phyloP scores from a whole-genome alignment of 768 basidiomycete genomes.

The Tremella yokohamensis region DNA sequence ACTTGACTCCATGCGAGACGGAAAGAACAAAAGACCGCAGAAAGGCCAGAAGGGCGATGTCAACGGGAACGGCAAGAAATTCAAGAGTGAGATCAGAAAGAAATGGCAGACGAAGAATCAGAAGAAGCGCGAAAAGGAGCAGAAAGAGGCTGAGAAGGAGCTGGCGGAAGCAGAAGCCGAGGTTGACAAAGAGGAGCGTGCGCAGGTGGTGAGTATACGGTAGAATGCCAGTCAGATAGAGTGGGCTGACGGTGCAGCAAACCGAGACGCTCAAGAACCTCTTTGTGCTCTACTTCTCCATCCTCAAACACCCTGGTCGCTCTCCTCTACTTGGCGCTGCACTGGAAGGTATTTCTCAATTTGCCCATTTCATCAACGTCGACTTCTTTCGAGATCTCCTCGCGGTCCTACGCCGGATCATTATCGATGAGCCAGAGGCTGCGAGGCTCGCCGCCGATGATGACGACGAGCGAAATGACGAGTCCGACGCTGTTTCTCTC shows the following conservation, averaged over 20 bases:
- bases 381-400: conserved; percentile 98
- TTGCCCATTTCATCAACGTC: conserved; percentile 93
- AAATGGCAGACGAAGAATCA: conserved; percentile 90
- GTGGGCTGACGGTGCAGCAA: conserved; percentile 59
- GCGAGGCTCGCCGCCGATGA: conserved; percentile 50
- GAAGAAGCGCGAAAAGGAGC: conserved; percentile 77
- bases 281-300: conserved; percentile 93
- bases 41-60: conserved; percentile 55
- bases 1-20: conserved; percentile 62
- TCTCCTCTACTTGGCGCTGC: conserved; percentile 77
- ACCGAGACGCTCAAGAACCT: conserved; percentile 96
- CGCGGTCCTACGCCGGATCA: conserved; percentile 73
- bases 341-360: conserved; percentile 85
- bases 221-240: neutral
- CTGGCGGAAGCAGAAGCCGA: conserved; percentile 91
- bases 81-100: conserved; percentile 52
- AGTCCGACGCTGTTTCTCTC: conserved; percentile 33
- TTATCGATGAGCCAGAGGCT: conserved; percentile 56
- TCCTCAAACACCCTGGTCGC: conserved; percentile 77
- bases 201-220: conserved; percentile 62
- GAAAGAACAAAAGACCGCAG: conserved; percentile 50
- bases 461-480: conserved; percentile 34
- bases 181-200: conserved; percentile 85
- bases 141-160: conserved; percentile 83
- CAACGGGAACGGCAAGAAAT: conserved; percentile 58